Evolutionary conservation across 2,329 filamentous ascomycete genomes (phyloP).

Genomic region (Colletotrichum camelliae): DNA sequence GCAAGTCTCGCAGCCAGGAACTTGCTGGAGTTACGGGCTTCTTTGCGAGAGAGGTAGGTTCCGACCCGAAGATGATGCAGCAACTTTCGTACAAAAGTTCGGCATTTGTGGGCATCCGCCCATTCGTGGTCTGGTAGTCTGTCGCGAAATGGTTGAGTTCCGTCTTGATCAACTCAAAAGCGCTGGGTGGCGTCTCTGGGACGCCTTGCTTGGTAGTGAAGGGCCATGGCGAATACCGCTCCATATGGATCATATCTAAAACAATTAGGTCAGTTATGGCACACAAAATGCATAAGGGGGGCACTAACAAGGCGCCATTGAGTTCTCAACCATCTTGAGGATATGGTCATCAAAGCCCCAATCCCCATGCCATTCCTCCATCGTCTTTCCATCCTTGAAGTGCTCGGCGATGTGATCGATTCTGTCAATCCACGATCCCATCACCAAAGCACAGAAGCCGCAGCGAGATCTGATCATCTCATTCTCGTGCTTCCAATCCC

Average conservation of each 20-base stretch:
- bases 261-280: background rate
- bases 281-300: background rate
- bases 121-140: background rate
- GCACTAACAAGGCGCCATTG: constrained; percentile 38
- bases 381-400: constrained; percentile 41
- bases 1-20: constrained; percentile 32
- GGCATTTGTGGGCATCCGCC: background rate
- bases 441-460: constrained; percentile 40
- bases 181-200: constrained; percentile 20
- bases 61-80: constrained; percentile 26
- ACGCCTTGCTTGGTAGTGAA: constrained; percentile 27
- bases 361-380: constrained; percentile 46
- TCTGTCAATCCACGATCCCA: constrained; percentile 38
- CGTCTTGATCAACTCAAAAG: constrained; percentile 14
- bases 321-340: constrained; percentile 40
- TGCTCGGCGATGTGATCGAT: constrained; percentile 43
- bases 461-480: constrained; percentile 32
- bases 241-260: constrained; percentile 41
- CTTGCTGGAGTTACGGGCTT: constrained; percentile 19
- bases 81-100: constrained; percentile 18
- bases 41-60: background rate
- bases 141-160: constrained; percentile 9
- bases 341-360: constrained; percentile 42
- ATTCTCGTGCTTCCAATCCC: constrained; percentile 4
- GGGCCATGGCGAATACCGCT: constrained; percentile 37